Evolutionary conservation across 2,329 filamentous ascomycete species (phyloP).

Genomic region (Epichloe baconii): DNA sequence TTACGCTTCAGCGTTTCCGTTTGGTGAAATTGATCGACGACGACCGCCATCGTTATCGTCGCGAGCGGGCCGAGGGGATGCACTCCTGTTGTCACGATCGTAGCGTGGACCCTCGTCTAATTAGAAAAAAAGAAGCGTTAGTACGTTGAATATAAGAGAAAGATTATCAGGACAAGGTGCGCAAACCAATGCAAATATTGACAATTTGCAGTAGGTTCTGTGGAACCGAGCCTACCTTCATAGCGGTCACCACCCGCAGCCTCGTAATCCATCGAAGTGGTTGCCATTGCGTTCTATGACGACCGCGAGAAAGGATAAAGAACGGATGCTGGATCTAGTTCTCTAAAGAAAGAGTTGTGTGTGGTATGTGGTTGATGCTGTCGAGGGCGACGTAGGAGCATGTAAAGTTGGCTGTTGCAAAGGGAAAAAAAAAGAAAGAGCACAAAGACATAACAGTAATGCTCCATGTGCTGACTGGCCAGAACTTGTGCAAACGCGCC

Average conservation of each 20-base stretch:
- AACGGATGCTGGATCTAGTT: neutral
- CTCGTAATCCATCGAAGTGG: constrained; percentile 59
- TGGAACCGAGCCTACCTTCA: constrained; percentile 34
- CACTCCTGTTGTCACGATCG: constrained; percentile 53
- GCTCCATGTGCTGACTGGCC: neutral
- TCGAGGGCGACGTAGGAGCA: constrained; percentile 1
- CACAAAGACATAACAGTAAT: constrained; percentile 1
- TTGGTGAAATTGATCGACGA: constrained; percentile 50
- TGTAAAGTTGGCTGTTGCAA: neutral
- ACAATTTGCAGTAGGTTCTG: neutral
- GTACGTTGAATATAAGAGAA: neutral
- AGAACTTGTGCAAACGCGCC: neutral
- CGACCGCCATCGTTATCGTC: constrained; percentile 46
- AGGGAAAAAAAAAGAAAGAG: constrained; percentile 5
- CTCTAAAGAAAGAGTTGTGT: neutral
- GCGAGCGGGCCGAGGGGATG: constrained; percentile 47
- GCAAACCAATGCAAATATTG: neutral
- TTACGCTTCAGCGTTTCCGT: constrained; percentile 28
- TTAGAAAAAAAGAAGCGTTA: neutral
- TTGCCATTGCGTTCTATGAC: constrained; percentile 34
- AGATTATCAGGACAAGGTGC: neutral
- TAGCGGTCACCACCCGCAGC: constrained; percentile 54
- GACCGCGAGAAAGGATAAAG: constrained; percentile 3
- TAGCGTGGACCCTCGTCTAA: constrained; percentile 54
- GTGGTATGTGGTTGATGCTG: neutral